Conservation (phyloP, 257 asterid genomes). For the Scutellaria baicalensis region DNA sequence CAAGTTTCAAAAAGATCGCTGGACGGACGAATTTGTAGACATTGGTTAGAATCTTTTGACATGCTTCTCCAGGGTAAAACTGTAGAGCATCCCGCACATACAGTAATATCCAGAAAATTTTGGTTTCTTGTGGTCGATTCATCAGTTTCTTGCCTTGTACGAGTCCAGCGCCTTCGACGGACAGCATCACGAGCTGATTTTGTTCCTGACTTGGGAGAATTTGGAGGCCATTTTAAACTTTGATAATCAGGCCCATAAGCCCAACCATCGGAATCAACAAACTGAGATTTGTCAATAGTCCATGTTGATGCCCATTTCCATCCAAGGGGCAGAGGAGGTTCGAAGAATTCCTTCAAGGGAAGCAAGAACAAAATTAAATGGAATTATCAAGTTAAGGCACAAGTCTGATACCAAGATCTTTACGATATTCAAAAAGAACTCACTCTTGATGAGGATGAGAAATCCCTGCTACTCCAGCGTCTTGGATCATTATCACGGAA, state of each 20-base stretch:
- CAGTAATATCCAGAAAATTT: conserved; percentile 33
- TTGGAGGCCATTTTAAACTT: conserved; percentile 56
- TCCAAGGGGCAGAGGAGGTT: conserved; percentile 59
- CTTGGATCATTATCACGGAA: conserved; percentile 32
- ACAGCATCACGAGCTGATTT: conserved; percentile 45
- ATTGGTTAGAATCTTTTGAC: conserved; percentile 56
- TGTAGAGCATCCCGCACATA: conserved; percentile 51
- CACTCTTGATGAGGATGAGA: conserved; percentile 49
- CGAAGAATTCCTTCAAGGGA: conserved; percentile 44
- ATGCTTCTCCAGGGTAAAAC: conserved; percentile 87
- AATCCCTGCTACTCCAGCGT: conserved; percentile 63
- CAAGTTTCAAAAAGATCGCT: conserved; percentile 45
- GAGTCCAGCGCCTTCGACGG: conserved; percentile 66
- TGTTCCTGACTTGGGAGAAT: conserved; percentile 44
- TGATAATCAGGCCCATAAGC: conserved; percentile 58
- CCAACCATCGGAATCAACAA: conserved; percentile 66
- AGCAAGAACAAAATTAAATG: not conserved
- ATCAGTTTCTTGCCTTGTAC: conserved; percentile 44
- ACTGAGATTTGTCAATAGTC: conserved; percentile 57
- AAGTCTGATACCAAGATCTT: not conserved
- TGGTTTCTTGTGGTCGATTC: conserved; percentile 25
- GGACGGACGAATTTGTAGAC: conserved; percentile 80
- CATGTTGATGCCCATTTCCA: conserved; percentile 68
- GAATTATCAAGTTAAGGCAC: not conserved
- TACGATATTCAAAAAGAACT: conserved; percentile 14